These are phyloP conservation scores for Calonectria pauciramosa DNA, from an alignment of 2,329 filamentous ascomycete species.

Conservation along the genomic window DNA sequence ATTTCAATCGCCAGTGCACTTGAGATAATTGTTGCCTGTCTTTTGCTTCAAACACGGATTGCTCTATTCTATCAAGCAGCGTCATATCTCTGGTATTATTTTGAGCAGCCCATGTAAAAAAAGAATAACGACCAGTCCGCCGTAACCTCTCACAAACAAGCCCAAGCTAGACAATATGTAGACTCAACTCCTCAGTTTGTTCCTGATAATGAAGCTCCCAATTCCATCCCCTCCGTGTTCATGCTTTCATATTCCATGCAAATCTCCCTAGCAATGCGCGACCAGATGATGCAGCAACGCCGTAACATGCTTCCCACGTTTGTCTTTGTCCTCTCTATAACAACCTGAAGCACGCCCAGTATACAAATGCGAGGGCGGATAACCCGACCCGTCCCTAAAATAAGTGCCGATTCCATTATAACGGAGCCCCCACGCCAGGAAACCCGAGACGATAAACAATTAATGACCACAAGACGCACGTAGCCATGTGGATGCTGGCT, in stretches of 20 bases:
- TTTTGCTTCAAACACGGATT: conserved; percentile 30
- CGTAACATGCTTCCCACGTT: conserved; percentile 52
- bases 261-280: conserved; percentile 45
- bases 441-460: conserved; percentile 31
- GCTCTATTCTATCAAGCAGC: conserved; percentile 39
- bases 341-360: conserved; percentile 47
- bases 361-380: conserved; percentile 48
- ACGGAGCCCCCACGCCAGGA: conserved; percentile 18
- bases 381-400: conserved; percentile 41
- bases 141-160: conserved; percentile 31
- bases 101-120: conserved; percentile 37
- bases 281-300: conserved; percentile 52
- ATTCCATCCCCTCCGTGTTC: conserved; percentile 42
- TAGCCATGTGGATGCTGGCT: conserved; percentile 6
- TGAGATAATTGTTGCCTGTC: conserved; percentile 7
- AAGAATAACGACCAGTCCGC: conserved; percentile 37
- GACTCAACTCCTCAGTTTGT: conserved; percentile 43
- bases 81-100: conserved; percentile 38
- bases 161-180: conserved; percentile 38
- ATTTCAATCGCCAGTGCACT: background rate
- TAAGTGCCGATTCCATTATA: conserved; percentile 39
- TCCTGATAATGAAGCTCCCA: conserved; percentile 37
- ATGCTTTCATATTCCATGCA: conserved; percentile 48
- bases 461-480: conserved; percentile 24
- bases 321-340: conserved; percentile 48